These are phyloP conservation scores for Lactifluus volemus DNA, from an alignment of 768 basidiomycete genomes.

Conservation along the genomic window DNA sequence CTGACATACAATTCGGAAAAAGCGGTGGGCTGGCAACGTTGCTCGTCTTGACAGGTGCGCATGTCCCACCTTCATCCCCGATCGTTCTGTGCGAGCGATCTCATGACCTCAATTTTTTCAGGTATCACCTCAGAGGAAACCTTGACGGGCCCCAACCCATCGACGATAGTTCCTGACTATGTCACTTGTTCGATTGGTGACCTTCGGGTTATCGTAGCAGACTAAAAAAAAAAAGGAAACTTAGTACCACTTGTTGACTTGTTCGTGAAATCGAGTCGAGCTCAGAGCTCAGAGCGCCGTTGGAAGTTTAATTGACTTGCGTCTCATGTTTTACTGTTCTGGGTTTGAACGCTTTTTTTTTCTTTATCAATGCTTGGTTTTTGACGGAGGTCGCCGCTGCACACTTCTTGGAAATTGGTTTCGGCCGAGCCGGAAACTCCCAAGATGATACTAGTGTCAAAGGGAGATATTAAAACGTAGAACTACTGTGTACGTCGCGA, in stretches of 20 bases:
- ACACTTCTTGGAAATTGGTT: neutral
- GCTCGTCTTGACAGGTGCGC: conserved; percentile 82
- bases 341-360: neutral
- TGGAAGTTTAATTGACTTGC: conserved; percentile 5
- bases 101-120: conserved; percentile 24
- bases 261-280: neutral
- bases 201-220: conserved; percentile 32
- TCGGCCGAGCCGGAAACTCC: neutral
- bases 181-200: conserved; percentile 79
- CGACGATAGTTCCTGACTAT: conserved; percentile 70
- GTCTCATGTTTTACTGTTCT: neutral
- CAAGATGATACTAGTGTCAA: neutral
- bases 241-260: neutral
- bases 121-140: conserved; percentile 74
- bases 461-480: conserved; percentile 1
- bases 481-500: too few species aligned
- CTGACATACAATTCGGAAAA: conserved; percentile 91
- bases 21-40: conserved; percentile 79
- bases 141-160: conserved; percentile 61
- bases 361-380: neutral
- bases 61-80: neutral
- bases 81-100: neutral
- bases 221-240: neutral
- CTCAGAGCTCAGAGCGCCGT: neutral
- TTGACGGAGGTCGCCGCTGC: neutral